Conservation (phyloP, 2,329 filamentous ascomycete genomes). For the Stachybotrys chlorohalonatus region DNA sequence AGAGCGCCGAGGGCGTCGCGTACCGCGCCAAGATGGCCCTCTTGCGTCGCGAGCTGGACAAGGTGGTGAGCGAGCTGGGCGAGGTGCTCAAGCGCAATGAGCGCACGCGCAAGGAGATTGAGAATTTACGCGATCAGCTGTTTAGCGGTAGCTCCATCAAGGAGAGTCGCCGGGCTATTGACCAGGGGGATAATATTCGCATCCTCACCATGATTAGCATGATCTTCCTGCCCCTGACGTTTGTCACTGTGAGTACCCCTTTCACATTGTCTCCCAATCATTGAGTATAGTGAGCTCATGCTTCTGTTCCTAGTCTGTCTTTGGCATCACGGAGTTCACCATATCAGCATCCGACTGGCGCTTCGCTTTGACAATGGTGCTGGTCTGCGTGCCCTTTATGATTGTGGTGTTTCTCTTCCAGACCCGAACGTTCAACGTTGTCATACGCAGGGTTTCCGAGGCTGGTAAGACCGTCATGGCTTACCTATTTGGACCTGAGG, state of each 20-base stretch:
- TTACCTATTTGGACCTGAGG: neutral
- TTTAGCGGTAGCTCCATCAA: constrained; percentile 56
- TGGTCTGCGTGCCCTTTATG: constrained; percentile 45
- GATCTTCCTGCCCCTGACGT: constrained; percentile 52
- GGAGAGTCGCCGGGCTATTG: constrained; percentile 50
- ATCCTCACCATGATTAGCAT: constrained; percentile 51
- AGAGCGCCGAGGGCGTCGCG: constrained; percentile 31
- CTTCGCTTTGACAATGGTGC: constrained; percentile 53
- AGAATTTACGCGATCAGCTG: constrained; percentile 49
- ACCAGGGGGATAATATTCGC: constrained; percentile 56
- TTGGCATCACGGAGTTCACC: constrained; percentile 40
- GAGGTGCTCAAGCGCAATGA: constrained; percentile 42
- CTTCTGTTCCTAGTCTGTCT: constrained; percentile 31
- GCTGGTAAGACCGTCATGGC: neutral
- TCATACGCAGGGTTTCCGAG: constrained; percentile 9
- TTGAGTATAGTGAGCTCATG: neutral
- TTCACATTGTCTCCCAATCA: neutral
- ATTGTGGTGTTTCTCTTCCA: constrained; percentile 36
- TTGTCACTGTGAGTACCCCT: constrained; percentile 38
- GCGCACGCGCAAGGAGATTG: constrained; percentile 43
- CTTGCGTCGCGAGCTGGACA: constrained; percentile 39
- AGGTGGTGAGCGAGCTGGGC: constrained; percentile 39
- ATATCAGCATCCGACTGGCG: constrained; percentile 32
- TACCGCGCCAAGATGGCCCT: constrained; percentile 39
- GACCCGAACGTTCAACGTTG: constrained; percentile 25